Evolutionary conservation across 768 basidiomycete species (phyloP).

Genomic region (Panus rudis): DNA sequence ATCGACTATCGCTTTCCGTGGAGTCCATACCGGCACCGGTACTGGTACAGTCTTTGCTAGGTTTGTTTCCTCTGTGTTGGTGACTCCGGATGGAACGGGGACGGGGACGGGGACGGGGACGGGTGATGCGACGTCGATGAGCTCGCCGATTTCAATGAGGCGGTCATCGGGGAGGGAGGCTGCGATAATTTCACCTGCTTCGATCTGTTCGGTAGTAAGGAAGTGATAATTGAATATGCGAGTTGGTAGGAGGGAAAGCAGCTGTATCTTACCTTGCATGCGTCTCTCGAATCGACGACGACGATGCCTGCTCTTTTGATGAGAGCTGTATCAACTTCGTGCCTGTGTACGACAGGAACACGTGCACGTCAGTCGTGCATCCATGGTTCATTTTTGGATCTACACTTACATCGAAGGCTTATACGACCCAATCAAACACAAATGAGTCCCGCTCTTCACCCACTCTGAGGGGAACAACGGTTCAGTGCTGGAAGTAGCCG

Average conservation of each 20-base stretch:
- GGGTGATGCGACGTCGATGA: constrained; percentile 27
- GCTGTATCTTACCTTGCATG: constrained; percentile 38
- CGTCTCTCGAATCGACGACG: constrained; percentile 68
- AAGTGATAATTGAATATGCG: neutral
- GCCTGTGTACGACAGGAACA: constrained; percentile 23
- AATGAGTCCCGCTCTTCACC: constrained; percentile 55
- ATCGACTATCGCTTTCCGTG: constrained; percentile 8
- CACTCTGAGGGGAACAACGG: constrained; percentile 67
- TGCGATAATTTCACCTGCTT: constrained; percentile 79
- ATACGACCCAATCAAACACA: constrained; percentile 79
- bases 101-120: neutral
- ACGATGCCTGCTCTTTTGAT: constrained; percentile 49
- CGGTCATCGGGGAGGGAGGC: constrained; percentile 33
- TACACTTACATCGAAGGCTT: constrained; percentile 58
- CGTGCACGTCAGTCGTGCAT: neutral
- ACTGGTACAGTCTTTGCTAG: neutral
- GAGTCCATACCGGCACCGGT: constrained; percentile 7
- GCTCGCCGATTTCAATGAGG: constrained; percentile 65
- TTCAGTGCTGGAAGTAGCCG: constrained; percentile 61
- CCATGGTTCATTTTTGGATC: neutral
- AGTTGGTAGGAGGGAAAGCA: neutral
- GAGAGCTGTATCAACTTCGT: constrained; percentile 58
- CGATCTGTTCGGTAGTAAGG: no score
- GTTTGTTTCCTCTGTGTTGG: neutral
- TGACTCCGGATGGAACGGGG: no score